Conservation (phyloP, 140 eudicot genomes). For the Bidens hawaiensis region DNA sequence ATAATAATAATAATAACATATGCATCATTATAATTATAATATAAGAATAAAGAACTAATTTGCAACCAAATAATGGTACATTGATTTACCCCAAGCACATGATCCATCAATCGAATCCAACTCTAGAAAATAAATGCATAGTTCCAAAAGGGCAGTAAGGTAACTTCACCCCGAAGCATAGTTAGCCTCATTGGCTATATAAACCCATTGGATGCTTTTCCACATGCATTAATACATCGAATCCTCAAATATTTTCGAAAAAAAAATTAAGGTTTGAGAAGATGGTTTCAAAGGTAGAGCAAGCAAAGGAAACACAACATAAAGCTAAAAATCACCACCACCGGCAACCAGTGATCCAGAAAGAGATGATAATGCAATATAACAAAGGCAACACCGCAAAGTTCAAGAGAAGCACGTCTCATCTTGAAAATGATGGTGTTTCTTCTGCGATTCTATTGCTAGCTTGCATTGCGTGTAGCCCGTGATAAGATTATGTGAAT, state of each 20-base stretch:
- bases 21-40: neutral
- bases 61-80: constrained; percentile 18
- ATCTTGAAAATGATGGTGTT: constrained; percentile 70
- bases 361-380: constrained; percentile 42
- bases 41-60: constrained; percentile 16
- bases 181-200: constrained; percentile 27
- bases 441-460: constrained; percentile 77
- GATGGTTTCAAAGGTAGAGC: constrained; percentile 53
- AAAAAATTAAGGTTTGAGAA: constrained; percentile 12
- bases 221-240: constrained; percentile 7
- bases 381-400: constrained; percentile 69
- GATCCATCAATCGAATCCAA: constrained; percentile 28
- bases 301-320: constrained; percentile 38
- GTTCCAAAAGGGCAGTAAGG: constrained; percentile 27
- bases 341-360: constrained; percentile 27
- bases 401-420: constrained; percentile 79
- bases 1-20: constrained; percentile 1
- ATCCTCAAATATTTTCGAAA: neutral
- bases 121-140: constrained; percentile 2
- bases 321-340: constrained; percentile 18
- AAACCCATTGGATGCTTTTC: constrained; percentile 9
- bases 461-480: constrained; percentile 69
- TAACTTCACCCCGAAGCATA: constrained; percentile 12
- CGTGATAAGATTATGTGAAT: constrained; percentile 7
- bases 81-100: constrained; percentile 20